Base-by-base conservation (phyloP, 169 alveolate species). In the Prorocentrum cordatum region DNA sequence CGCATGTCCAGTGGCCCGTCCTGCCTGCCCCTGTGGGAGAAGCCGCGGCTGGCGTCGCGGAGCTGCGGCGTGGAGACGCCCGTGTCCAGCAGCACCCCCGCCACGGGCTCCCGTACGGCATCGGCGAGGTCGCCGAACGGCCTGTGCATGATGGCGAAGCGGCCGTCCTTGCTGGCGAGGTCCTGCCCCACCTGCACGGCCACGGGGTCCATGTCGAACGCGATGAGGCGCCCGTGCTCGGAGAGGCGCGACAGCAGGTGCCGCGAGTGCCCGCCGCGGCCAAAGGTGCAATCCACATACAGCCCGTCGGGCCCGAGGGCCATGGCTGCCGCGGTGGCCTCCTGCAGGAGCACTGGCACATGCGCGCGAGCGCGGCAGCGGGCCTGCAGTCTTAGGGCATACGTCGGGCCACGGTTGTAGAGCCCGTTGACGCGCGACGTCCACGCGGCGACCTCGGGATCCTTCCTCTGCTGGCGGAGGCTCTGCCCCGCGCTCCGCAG, bases 61-160 rank as follows among this genome's bases (percentile, higher is more conserved):
- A 75, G 72, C 59, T 75, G 86, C 9, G 86, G 86, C 32, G 72
- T 75, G 27, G 86, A 75, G 16, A 75, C 86, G 2, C 86, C 86
- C 59, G 54, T 29, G 14, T 75, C 86, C 61, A 75, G 50, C 61
- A 75, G 9, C 9, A 75, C 39, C 39, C 86, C 86, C 32, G 50
- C 85, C 85, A 47, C n/a, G 29, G 61, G 22, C 26, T 1, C 62
- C 22, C 12, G 20, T 26, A 22, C 12, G 24, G 61, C 61, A 10
- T 47, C 61, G 59, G 26, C 22, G 59, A 75, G 39, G 32, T 75
- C 86, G 22, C 61, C 31, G 58, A 75, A 75, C 6, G 86, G 86
- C 9, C 86, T 70, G 62, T 75, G 86, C 36, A 72, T 72, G 47
- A 75, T 75, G 29, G 29, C 58, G 26, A 75, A 75, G n/a, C 86